Evolutionary conservation across 495 filamentous ascomycete species (phyloP).

Genomic region (Neurospora sp.): DNA sequence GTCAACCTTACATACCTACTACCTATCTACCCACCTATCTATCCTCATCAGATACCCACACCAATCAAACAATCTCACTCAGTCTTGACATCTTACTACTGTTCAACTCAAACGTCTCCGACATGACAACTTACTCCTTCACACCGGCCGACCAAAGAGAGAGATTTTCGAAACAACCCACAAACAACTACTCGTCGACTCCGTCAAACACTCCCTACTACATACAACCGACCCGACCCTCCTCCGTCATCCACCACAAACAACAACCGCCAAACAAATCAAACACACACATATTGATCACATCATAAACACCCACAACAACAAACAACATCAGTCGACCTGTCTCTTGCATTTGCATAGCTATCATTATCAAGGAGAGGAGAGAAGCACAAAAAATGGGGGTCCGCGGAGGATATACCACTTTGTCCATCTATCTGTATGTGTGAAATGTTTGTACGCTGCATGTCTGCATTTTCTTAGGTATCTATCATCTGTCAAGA

Average conservation of each 20-base stretch:
- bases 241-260: neutral
- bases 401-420: neutral
- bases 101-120: neutral
- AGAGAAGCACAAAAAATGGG: neutral
- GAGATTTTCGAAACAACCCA: neutral
- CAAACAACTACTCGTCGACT: neutral
- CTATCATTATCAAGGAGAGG: neutral
- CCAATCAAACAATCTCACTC: neutral
- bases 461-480: neutral
- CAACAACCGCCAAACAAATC: neutral
- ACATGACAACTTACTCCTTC: neutral
- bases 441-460: neutral
- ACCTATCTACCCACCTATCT: neutral
- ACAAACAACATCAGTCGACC: neutral
- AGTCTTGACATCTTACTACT: neutral
- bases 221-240: neutral
- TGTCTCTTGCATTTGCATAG: neutral
- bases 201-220: neutral
- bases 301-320: neutral
- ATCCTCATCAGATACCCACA: neutral
- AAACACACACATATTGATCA: neutral
- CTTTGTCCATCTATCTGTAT: neutral
- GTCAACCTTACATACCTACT: neutral
- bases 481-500: neutral
- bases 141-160: neutral